Evolutionary conservation across 805 yeast genomes (phyloP).

Genomic region (Priceomyces carsonii): DNA sequence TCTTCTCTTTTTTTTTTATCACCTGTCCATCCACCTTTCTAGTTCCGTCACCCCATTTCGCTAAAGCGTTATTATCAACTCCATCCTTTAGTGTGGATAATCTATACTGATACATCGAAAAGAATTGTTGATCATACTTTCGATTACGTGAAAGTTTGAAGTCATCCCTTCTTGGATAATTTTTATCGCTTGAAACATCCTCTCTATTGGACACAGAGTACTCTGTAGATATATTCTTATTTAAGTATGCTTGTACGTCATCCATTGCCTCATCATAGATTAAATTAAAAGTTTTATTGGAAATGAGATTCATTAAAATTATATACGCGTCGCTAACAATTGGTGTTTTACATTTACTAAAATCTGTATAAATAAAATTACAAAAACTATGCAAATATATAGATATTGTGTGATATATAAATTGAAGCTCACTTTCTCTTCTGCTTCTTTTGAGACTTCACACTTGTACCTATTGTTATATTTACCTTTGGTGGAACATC

Average conservation of each 20-base stretch:
- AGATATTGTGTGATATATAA: background rate
- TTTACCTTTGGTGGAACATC: constrained; percentile 95
- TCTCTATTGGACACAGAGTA: constrained; percentile 1
- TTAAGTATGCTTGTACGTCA: constrained; percentile 6
- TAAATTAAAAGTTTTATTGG: background rate
- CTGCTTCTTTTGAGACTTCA: constrained; percentile 57
- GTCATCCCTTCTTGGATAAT: constrained; percentile 15
- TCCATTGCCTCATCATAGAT: background rate
- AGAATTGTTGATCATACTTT: constrained; percentile 41
- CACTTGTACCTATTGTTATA: constrained; percentile 92
- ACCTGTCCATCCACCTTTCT: constrained; percentile 32
- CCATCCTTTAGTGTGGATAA: constrained; percentile 31
- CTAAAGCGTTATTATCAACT: constrained; percentile 30
- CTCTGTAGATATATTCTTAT: constrained; percentile 4
- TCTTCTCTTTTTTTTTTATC: constrained; percentile 36
- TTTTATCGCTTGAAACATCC: background rate
- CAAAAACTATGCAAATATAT: constrained; percentile 4
- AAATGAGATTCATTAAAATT: background rate
- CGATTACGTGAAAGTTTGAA: constrained; percentile 24
- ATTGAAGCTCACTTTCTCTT: constrained; percentile 26
- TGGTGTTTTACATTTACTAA: constrained; percentile 3
- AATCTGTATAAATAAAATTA: too few relatives aligned
- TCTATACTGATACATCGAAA: constrained; percentile 44
- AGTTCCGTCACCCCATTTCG: constrained; percentile 57
- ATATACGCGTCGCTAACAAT: constrained; percentile 1